Percentiles rank a stretch among this genome's conserved stretches.
These are phyloP conservation scores for Penicillium sp. DNA, from an alignment of 2,329 filamentous ascomycete genomes.

Conservation along the genomic window DNA sequence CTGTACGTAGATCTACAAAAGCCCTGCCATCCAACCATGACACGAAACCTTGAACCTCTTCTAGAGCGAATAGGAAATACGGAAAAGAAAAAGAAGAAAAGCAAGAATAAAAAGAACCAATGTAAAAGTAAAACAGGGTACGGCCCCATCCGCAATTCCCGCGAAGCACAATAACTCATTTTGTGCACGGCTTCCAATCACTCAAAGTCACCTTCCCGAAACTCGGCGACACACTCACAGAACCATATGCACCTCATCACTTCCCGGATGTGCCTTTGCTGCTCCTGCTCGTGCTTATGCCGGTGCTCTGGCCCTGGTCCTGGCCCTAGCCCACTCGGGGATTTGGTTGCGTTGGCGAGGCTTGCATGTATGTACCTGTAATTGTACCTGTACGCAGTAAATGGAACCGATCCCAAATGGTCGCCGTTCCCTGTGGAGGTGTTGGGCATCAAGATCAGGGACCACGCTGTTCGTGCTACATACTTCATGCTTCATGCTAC, in stretches of 20 bases:
- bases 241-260: neutral
- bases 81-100: too few species aligned
- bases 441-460: neutral
- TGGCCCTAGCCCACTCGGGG: neutral
- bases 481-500: neutral
- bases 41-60: neutral
- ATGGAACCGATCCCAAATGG: neutral
- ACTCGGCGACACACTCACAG: neutral
- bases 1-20: neutral
- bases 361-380: neutral
- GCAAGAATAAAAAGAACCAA: neutral
- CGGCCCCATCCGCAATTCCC: neutral
- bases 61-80: too few species aligned
- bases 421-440: neutral
- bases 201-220: neutral
- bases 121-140: neutral
- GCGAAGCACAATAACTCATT: neutral
- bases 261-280: neutral
- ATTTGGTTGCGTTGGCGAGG: neutral
- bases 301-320: neutral
- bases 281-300: neutral
- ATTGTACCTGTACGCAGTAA: neutral
- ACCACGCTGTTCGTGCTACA: neutral
- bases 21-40: neutral
- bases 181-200: neutral